These are phyloP conservation scores for Esteya vermicola DNA, from an alignment of 2,329 filamentous ascomycete genomes.

Conservation along the genomic window DNA sequence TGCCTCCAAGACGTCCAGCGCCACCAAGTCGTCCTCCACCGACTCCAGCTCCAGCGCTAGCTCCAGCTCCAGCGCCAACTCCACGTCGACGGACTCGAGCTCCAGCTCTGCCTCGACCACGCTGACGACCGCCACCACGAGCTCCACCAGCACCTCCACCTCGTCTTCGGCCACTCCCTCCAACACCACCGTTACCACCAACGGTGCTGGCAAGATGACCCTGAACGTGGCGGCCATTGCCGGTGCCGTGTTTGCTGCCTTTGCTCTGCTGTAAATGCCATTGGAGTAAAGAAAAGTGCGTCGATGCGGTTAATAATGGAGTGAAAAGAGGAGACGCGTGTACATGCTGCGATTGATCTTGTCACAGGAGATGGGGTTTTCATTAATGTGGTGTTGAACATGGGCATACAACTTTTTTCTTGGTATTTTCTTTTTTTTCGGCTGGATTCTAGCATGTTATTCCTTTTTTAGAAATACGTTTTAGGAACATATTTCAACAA, in stretches of 20 bases:
- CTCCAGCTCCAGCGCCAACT: conserved; percentile 10
- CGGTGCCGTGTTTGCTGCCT: conserved; percentile 13
- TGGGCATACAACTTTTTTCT: too few relatives aligned
- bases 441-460: too few relatives aligned
- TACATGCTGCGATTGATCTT: too few relatives aligned
- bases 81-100: not conserved
- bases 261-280: conserved; percentile 13
- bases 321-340: too few relatives aligned
- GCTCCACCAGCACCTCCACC: not conserved
- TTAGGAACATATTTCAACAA: too few relatives aligned
- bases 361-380: too few relatives aligned
- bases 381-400: too few relatives aligned
- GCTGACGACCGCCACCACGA: conserved; percentile 13
- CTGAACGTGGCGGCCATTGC: conserved; percentile 12
- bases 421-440: too few relatives aligned
- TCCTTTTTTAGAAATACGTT: too few relatives aligned
- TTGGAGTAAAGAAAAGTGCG: not conserved
- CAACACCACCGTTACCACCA: conserved; percentile 18
- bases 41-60: conserved; percentile 17
- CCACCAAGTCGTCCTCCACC: not conserved
- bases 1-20: conserved; percentile 13
- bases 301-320: too few relatives aligned
- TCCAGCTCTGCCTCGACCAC: not conserved
- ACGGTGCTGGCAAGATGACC: conserved; percentile 11
- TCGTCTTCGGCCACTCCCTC: conserved; percentile 8